phyloP scores from a whole-genome alignment of 2,329 filamentous ascomycete genomes.

The Kalaharituber pfeilii region DNA sequence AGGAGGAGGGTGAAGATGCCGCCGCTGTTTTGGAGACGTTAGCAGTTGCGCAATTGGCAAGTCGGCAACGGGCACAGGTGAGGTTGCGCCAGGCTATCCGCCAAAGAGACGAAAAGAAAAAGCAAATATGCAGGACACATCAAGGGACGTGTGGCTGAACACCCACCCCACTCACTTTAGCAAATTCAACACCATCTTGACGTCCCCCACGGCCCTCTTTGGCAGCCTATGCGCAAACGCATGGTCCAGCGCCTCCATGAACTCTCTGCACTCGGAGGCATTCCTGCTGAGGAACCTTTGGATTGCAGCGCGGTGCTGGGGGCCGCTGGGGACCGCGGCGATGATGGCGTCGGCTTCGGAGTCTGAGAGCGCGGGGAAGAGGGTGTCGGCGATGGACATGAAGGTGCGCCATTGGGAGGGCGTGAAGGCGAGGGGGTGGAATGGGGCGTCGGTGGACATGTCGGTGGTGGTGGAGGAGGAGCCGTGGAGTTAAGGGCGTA shows the following conservation, averaged over 20 bases:
- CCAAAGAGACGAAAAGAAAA: too few species aligned
- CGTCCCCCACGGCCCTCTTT: background rate
- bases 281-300: background rate
- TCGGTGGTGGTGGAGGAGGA: background rate
- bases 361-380: background rate
- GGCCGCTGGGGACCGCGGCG: background rate
- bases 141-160: background rate
- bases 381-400: background rate
- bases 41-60: too few species aligned
- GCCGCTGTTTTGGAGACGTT: too few species aligned
- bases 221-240: background rate
- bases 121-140: background rate
- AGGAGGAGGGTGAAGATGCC: background rate
- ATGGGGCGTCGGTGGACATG: too few species aligned
- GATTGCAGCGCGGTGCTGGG: background rate
- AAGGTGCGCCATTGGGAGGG: background rate
- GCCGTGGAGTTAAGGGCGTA: background rate
- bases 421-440: background rate
- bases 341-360: background rate
- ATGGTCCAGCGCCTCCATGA: background rate
- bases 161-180: background rate
- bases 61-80: too few species aligned
- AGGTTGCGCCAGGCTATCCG: too few species aligned
- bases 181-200: background rate
- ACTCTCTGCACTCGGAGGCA: background rate